phyloP scores from a whole-genome alignment of 345 rosid species.

The Citropsis articulata region DNA sequence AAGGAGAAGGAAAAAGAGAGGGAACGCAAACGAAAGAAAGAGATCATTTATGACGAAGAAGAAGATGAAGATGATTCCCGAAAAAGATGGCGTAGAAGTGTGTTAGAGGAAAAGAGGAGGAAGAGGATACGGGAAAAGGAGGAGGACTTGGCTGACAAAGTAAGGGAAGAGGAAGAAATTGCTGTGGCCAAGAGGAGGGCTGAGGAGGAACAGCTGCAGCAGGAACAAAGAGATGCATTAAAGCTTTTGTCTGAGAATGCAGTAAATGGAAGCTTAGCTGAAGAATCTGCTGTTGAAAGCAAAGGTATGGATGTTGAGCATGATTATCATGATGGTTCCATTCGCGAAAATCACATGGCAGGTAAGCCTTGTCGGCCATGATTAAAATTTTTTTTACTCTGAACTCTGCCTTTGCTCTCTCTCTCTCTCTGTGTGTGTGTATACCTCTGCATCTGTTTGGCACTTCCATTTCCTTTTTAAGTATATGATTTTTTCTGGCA shows the following conservation, averaged over 20 bases:
- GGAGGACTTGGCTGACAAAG: slow-evolving; percentile 74
- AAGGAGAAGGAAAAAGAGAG: slow-evolving; percentile 89
- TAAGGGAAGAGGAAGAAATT: slow-evolving; percentile 80
- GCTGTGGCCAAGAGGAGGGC: slow-evolving; percentile 73
- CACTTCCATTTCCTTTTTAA: neutral
- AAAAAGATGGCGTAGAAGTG: slow-evolving; percentile 79
- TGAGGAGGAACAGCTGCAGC: slow-evolving; percentile 73
- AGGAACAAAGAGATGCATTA: slow-evolving; percentile 56
- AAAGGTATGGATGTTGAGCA: slow-evolving; percentile 38
- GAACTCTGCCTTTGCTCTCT: neutral
- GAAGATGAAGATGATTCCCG: slow-evolving; percentile 81
- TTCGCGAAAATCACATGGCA: slow-evolving; percentile 25
- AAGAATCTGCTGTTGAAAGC: slow-evolving; percentile 36
- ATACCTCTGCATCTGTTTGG: neutral
- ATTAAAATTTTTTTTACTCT: neutral
- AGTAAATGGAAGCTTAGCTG: slow-evolving; percentile 38
- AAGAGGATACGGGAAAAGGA: slow-evolving; percentile 75
- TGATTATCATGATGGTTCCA: slow-evolving; percentile 23
- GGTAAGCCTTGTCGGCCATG: neutral
- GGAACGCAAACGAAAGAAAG: slow-evolving; percentile 86
- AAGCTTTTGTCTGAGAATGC: slow-evolving; percentile 49
- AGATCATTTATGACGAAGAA: slow-evolving; percentile 77
- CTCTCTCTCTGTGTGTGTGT: neutral
- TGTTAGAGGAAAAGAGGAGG: slow-evolving; percentile 74
- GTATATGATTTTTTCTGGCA: slow-evolving; percentile 18